These are phyloP conservation scores for Apostasia shenzhenica DNA, from an alignment of 106 monocot species.

Conservation along the genomic window DNA sequence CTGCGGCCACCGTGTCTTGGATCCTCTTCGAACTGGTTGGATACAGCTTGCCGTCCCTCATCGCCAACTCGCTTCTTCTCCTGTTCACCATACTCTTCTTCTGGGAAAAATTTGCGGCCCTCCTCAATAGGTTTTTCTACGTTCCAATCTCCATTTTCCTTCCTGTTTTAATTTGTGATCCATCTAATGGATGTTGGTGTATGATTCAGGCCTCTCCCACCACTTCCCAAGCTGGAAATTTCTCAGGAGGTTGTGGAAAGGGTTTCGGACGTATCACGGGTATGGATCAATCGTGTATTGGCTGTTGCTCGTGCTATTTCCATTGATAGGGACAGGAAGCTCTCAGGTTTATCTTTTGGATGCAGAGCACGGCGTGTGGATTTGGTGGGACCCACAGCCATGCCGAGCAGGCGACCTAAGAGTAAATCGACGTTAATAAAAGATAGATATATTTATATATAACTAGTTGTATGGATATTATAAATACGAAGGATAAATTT, in stretches of 20 bases:
- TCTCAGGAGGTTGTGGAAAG: constrained; percentile 38
- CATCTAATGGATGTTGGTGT: not conserved
- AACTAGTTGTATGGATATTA: too few relatives aligned
- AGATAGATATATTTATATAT: too few relatives aligned
- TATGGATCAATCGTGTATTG: constrained; percentile 43
- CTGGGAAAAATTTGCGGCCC: constrained; percentile 76
- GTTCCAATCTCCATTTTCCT: not conserved
- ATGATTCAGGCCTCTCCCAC: constrained; percentile 40
- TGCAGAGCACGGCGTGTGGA: too few relatives aligned
- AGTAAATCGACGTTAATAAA: too few relatives aligned
- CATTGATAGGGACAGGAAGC: constrained; percentile 43
- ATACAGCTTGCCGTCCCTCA: constrained; percentile 50
- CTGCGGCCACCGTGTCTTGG: constrained; percentile 10
- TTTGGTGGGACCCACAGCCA: too few relatives aligned
- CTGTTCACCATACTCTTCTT: constrained; percentile 76
- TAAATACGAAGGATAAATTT: too few relatives aligned
- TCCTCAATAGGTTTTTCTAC: constrained; percentile 66
- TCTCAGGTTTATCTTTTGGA: too few relatives aligned
- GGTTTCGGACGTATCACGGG: constrained; percentile 12
- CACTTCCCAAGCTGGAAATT: constrained; percentile 53
- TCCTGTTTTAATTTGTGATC: not conserved
- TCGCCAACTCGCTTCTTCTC: constrained; percentile 66
- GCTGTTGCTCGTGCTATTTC: constrained; percentile 37
- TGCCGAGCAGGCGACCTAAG: too few relatives aligned
- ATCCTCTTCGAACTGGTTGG: constrained; percentile 58